Evolutionary conservation across 495 filamentous ascomycete species (phyloP), one percentile per base, ranked within the genome.

Genomic region (Xylaria sp.): DNA sequence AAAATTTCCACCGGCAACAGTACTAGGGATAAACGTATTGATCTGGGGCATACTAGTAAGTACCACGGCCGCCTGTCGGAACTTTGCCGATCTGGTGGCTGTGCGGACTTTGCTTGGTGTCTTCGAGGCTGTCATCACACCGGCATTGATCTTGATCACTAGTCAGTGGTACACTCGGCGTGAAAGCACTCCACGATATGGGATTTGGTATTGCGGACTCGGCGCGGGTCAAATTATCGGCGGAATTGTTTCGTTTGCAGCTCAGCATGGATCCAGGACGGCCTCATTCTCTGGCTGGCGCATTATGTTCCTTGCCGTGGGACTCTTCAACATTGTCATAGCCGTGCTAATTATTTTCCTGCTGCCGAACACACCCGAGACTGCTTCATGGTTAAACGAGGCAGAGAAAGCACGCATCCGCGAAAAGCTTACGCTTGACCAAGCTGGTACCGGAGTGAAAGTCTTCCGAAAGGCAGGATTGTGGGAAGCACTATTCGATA

Each of bases 161-260:
- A 79, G 80, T 73, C 76, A 78, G 72, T 92, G 88, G 88, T 92
- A 92, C 73, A 92, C 88, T 17, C 87, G 88, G 58, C 84, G 84
- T 0, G 89, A 91, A 74, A 84, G 86, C 52, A 86, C 87, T 3
- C 87, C 88, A 0, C 85, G 90, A 24, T 90, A 89, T 72, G 85
- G 82, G n/a, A 80, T 90, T 73, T 92, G 90, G 90, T 90, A 89
- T 75, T 83, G 81, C 41, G 89, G 90, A 29, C 79, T 90, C 8
- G 90, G 90, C 1, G 68, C 86, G 26, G 89, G 87, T 19, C 90
- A 90, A 78, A 90, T 91, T 29, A 33, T 90, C 50, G 90, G 90
- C 3, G 90, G 89, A 0, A 64, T 89, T 33, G 78, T 90, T 37
- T 90, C 88, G 5, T 91, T 82, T 69, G 89, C 80, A 19, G 89